phyloP scores from a whole-genome alignment of 1,284 basidiomycete species.

The Megacollybia platyphylla region DNA sequence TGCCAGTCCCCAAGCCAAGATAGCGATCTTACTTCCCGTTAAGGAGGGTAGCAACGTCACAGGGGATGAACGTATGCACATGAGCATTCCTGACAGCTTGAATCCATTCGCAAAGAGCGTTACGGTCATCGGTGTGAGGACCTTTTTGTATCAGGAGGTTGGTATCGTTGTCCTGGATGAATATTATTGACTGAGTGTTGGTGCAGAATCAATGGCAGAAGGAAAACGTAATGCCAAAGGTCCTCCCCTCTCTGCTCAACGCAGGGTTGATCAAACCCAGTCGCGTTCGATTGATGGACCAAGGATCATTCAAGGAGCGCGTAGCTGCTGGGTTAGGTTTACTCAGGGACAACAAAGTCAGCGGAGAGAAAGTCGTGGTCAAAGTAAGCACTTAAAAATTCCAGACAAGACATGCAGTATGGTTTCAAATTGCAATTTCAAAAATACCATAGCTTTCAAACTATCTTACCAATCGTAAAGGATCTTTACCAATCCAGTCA shows the following conservation, averaged over 20 bases:
- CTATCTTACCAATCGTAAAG: no score
- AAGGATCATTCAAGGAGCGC: conserved; percentile 26
- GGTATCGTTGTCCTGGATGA: conserved; percentile 7
- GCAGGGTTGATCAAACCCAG: conserved; percentile 25
- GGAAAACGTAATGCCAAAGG: conserved; percentile 28
- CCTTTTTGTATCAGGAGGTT: conserved; percentile 28
- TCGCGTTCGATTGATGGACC: conserved; percentile 25
- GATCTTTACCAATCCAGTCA: no score
- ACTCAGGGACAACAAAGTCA: conserved; percentile 30
- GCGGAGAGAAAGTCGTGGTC: conserved; percentile 35
- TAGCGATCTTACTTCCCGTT: conserved; percentile 35
- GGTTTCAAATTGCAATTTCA: no score
- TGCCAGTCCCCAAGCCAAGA: conserved; percentile 19
- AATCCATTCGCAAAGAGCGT: conserved; percentile 16
- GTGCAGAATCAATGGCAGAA: conserved; percentile 25
- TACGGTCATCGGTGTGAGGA: conserved; percentile 23
- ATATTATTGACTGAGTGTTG: conserved; percentile 1
- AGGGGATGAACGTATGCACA: conserved; percentile 17
- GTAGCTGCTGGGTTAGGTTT: conserved; percentile 25
- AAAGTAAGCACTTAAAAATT: conserved; percentile 13
- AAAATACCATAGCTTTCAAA: no score
- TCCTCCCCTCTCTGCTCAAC: conserved; percentile 27
- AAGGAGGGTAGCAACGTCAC: conserved; percentile 27
- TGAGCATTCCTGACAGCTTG: conserved; percentile 16
- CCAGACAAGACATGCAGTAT: no score